Base-by-base conservation (phyloP, 176 grass and related monocot genomes). In the Bromus sterilis region DNA sequence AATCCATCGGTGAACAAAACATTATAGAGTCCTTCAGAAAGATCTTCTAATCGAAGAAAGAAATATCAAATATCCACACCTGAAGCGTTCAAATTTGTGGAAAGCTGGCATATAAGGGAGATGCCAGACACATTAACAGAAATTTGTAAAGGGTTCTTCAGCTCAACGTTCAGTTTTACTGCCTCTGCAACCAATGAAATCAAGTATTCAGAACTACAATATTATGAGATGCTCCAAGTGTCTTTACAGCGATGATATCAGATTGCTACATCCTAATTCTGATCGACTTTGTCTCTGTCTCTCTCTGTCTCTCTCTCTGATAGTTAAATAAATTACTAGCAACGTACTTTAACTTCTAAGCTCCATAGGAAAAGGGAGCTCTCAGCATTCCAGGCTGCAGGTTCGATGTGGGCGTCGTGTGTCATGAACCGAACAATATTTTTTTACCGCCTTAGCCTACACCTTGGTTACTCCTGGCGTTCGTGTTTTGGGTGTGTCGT, bases 81-180 rank as follows among this genome's bases (percentile, higher is more conserved):
- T 82, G 93, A 84, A 81, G 76, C 73, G 0, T 91, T 89, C 81
- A 89, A 91, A 77, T 68, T 87, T 72, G 83, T 79, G 71, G 89
- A 91, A 77, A 90, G 90, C 57, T 93, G 84, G 81, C 96, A 99
- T 62, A 99, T 80, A 84, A 99, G 93, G 86, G 86, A 93, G 20
- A 95, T 88, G 46, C 85, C 79, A 78, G 93, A 93, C 84, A 99
- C 87, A 84, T 87, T 58, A 82, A 99, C 80, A 67, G 93, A 80
- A 86, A 95, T 93, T 43, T 95, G 96, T 24, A 99, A 87, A 88
- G 96, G 96, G 77, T 99, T 99, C 87, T 88, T 95, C 49, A 99
- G 76, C 82, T 99, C 96, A 88, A 95, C 32, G 9, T 82, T 84
- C 85, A 99, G 75, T 86, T 89, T 93, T 68, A 99, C 86, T 80